A percentile compares a stretch with the other conserved stretches of the same genome.
Evolutionary conservation across 164 flowering plant genomes (phyloP).

Genomic region (Tetracentron sinense): DNA sequence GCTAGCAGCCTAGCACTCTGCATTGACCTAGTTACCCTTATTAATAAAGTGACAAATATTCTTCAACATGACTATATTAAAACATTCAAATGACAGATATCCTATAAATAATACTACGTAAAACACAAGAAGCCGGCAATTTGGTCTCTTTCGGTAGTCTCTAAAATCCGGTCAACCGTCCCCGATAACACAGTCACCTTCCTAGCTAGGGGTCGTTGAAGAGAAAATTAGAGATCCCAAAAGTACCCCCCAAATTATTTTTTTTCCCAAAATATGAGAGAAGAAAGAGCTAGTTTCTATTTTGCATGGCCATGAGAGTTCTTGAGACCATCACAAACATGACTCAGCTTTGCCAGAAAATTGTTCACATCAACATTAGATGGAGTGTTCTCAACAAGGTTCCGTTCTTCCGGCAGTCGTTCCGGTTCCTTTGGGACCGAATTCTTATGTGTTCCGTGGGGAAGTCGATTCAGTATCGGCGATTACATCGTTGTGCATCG

Average conservation of each 20-base stretch:
- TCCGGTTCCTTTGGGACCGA: slow-evolving; percentile 54
- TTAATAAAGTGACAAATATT: too few species aligned
- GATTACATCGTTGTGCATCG: slow-evolving; percentile 26
- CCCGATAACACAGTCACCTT: slow-evolving; percentile 19
- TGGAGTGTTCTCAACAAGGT: slow-evolving; percentile 38
- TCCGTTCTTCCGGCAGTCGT: slow-evolving; percentile 37
- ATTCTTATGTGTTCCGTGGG: slow-evolving; percentile 59
- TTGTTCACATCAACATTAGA: slow-evolving; percentile 33
- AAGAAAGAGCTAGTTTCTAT: background rate
- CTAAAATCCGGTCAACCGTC: slow-evolving; percentile 60
- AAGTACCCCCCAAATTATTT: background rate
- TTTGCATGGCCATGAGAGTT: slow-evolving; percentile 17
- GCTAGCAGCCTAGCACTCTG: too few species aligned
- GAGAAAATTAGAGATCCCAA: background rate
- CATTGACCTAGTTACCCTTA: too few species aligned
- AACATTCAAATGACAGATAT: too few species aligned
- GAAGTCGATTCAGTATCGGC: slow-evolving; percentile 35
- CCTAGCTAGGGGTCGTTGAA: slow-evolving; percentile 8
- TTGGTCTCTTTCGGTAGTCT: slow-evolving; percentile 32
- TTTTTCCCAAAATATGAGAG: background rate
- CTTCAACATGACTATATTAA: too few species aligned
- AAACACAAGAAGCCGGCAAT: slow-evolving; percentile 40
- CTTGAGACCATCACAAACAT: slow-evolving; percentile 31
- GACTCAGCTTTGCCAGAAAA: slow-evolving; percentile 55
- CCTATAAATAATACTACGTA: too few species aligned